These are phyloP conservation scores for Amauroascus niger DNA, from an alignment of 2,329 filamentous ascomycete species.

Conservation along the genomic window DNA sequence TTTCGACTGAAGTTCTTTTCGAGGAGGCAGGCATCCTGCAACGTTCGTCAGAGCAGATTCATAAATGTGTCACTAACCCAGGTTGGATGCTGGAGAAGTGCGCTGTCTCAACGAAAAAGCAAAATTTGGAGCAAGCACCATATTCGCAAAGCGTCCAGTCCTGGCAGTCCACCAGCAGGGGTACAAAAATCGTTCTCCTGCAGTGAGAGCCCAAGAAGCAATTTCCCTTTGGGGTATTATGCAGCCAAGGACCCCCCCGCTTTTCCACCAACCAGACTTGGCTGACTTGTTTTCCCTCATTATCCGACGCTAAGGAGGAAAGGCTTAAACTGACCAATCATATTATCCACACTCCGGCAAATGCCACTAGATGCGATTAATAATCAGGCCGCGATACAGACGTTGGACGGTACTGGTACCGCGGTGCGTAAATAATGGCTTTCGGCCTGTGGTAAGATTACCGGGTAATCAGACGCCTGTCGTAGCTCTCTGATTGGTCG, in stretches of 20 bases:
- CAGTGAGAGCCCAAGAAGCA: slow-evolving; percentile 8
- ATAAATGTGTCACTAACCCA: neutral
- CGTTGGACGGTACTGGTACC: neutral
- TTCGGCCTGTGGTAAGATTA: no score
- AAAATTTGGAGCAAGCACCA: neutral
- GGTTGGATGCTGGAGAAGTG: slow-evolving; percentile 2
- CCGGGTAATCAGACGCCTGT: no score
- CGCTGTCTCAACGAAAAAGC: neutral
- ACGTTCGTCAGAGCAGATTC: neutral
- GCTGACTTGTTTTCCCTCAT: neutral
- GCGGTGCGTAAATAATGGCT: no score
- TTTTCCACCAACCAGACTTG: neutral
- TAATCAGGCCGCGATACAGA: neutral
- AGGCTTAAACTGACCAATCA: neutral
- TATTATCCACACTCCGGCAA: neutral
- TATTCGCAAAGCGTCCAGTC: slow-evolving; percentile 1
- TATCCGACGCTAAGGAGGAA: neutral
- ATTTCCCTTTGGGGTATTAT: slow-evolving; percentile 9
- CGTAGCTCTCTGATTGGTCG: neutral
- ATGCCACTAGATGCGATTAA: neutral
- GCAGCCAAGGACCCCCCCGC: neutral
- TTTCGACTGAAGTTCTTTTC: neutral
- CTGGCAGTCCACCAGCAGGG: neutral
- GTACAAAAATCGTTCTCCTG: neutral
- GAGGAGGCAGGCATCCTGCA: neutral